Percentiles rank a stretch among this genome's conserved stretches.
Evolutionary conservation across 495 filamentous ascomycete genomes (phyloP).

Genomic region (Antarctomyces pellizariae): DNA sequence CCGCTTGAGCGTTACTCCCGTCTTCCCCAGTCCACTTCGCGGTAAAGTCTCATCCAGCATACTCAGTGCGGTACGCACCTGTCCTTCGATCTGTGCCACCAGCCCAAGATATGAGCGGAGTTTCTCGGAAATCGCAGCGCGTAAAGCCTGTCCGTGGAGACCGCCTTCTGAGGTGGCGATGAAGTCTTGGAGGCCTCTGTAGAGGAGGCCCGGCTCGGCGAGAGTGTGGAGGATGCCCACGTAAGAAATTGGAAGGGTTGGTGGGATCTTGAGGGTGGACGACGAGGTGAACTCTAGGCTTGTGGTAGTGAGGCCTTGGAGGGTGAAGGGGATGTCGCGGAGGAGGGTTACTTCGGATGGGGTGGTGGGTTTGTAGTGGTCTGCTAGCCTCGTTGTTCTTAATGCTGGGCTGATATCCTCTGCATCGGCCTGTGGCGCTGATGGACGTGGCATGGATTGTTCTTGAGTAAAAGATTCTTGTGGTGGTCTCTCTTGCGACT

Average conservation of each 20-base stretch:
- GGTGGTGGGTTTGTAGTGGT: slow-evolving; percentile 25
- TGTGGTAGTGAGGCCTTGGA: slow-evolving; percentile 78
- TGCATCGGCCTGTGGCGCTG: background rate
- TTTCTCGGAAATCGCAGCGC: slow-evolving; percentile 71
- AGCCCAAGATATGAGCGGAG: slow-evolving; percentile 79
- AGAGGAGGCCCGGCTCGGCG: slow-evolving; percentile 82
- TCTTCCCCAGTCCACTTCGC: slow-evolving; percentile 48
- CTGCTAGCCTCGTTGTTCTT: slow-evolving; percentile 25
- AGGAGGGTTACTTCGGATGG: slow-evolving; percentile 53
- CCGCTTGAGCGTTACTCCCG: slow-evolving; percentile 84
- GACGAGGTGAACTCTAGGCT: slow-evolving; percentile 51
- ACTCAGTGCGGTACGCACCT: slow-evolving; percentile 60
- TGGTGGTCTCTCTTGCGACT: no score
- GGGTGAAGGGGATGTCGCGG: slow-evolving; percentile 76
- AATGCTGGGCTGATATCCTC: background rate
- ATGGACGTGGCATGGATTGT: no score
- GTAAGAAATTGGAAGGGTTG: slow-evolving; percentile 58
- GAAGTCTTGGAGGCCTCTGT: slow-evolving; percentile 55
- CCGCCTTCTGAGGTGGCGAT: slow-evolving; percentile 40
- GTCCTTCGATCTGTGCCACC: slow-evolving; percentile 80
- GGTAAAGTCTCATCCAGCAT: slow-evolving; percentile 40
- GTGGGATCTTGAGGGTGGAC: slow-evolving; percentile 44
- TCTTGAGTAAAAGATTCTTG: no score
- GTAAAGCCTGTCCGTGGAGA: slow-evolving; percentile 75
- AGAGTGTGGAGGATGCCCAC: slow-evolving; percentile 73